These are phyloP conservation scores for Hymenochaete sp. DNA, from an alignment of 1,284 basidiomycete species.

Conservation along the genomic window DNA sequence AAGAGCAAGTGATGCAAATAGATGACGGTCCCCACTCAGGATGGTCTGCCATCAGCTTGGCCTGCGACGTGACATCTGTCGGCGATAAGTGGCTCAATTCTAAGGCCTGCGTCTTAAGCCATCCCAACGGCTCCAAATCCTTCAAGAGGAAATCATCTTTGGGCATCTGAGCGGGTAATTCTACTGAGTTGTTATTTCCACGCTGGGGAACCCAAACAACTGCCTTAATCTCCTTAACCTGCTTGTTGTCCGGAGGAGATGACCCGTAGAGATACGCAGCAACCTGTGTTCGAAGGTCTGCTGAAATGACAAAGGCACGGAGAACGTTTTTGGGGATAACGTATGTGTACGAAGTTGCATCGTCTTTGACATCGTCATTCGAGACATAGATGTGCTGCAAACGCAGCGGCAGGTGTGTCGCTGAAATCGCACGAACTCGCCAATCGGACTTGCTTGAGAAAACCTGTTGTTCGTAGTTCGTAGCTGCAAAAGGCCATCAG, in stretches of 20 bases:
- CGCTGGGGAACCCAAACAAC: constrained; percentile 94
- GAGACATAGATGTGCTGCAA: constrained; percentile 98
- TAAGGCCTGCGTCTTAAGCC: constrained; percentile 94
- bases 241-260: constrained; percentile 92
- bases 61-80: constrained; percentile 91
- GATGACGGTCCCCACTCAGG: constrained; percentile 91
- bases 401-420: constrained; percentile 92
- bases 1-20: constrained; percentile 90
- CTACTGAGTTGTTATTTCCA: constrained; percentile 89
- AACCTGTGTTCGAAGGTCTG: constrained; percentile 94
- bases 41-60: constrained; percentile 94
- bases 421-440: constrained; percentile 93
- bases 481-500: constrained; percentile 41
- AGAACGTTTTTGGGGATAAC: constrained; percentile 97
- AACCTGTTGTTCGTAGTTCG: constrained; percentile 95
- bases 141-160: constrained; percentile 92
- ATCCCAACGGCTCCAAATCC: constrained; percentile 92
- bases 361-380: constrained; percentile 98
- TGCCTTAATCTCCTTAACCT: constrained; percentile 98
- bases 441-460: constrained; percentile 99
- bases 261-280: constrained; percentile 90
- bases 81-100: constrained; percentile 91
- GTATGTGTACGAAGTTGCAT: constrained; percentile 88
- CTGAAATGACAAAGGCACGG: constrained; percentile 87
- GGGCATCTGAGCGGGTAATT: constrained; percentile 80